Conservation (phyloP, 306 rosid genomes). For the Begonia peltatifolia region DNA sequence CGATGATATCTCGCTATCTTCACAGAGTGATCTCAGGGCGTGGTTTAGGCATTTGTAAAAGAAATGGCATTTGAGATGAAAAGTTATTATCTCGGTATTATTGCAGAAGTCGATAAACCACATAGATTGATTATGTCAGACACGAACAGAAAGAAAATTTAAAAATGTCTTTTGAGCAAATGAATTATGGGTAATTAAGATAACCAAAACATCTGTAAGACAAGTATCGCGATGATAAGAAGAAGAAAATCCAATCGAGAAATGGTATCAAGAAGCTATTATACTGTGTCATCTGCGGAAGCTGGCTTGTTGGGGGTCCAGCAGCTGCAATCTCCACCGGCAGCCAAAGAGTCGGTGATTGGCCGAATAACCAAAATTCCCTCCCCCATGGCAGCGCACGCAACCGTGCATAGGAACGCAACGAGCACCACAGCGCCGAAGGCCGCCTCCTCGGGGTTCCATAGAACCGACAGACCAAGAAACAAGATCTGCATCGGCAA, state of each 20-base stretch:
- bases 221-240: no score
- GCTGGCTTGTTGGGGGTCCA: conserved; percentile 10
- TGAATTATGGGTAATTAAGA: no score
- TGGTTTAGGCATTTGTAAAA: background rate
- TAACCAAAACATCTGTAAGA: no score
- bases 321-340: conserved; percentile 17
- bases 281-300: no score
- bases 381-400: conserved; percentile 42
- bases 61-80: background rate
- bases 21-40: background rate
- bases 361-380: conserved; percentile 82
- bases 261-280: background rate
- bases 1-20: background rate
- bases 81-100: background rate
- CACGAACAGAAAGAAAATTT: no score
- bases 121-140: no score
- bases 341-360: conserved; percentile 51
- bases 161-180: no score
- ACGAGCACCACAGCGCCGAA: conserved; percentile 22
- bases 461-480: conserved; percentile 21
- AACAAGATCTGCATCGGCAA: conserved; percentile 36
- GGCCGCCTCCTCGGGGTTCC: conserved; percentile 24
- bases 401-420: conserved; percentile 32
- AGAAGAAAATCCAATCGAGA: no score
- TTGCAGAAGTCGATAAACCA: no score